Conservation (phyloP, 1,284 basidiomycete species). For the Pseudozyma pruni region DNA sequence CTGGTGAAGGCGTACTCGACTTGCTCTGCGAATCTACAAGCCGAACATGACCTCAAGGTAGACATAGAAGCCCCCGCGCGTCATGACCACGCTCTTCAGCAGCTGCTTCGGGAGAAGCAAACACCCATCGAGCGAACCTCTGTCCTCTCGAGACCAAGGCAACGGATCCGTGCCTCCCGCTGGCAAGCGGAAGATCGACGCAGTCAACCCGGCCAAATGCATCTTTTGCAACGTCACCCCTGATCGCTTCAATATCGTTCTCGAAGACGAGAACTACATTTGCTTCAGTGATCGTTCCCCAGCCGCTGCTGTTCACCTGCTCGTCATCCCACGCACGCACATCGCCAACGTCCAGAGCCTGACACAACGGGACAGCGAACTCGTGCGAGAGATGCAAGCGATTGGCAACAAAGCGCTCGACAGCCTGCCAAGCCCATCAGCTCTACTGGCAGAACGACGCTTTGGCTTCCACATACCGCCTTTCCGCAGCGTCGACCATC, state of each 20-base stretch:
- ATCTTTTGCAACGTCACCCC: conserved; percentile 74
- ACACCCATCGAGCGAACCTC: not conserved
- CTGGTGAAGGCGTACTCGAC: not conserved
- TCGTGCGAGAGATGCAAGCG: conserved; percentile 74
- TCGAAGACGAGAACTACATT: conserved; percentile 75
- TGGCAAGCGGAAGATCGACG: conserved; percentile 25
- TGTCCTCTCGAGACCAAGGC: too few species aligned
- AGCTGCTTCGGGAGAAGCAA: conserved; percentile 24
- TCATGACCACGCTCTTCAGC: conserved; percentile 26
- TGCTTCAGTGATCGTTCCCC: conserved; percentile 77
- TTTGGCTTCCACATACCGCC: conserved; percentile 74
- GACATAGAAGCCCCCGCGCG: too few species aligned
- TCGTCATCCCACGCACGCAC: conserved; percentile 76
- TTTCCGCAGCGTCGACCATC: conserved; percentile 80
- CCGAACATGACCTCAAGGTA: too few species aligned
- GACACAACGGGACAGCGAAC: conserved; percentile 36
- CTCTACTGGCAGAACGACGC: conserved; percentile 32
- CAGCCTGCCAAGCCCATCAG: conserved; percentile 27
- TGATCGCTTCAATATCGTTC: conserved; percentile 74
- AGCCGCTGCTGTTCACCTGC: conserved; percentile 74
- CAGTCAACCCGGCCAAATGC: conserved; percentile 66
- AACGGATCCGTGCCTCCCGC: conserved; percentile 3
- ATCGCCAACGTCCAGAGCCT: conserved; percentile 71
- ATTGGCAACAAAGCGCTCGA: conserved; percentile 74
- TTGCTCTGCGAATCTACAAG: too few species aligned